These are phyloP conservation scores for Candida sp. DNA, from an alignment of 1,139 yeast genomes.

Conservation along the genomic window DNA sequence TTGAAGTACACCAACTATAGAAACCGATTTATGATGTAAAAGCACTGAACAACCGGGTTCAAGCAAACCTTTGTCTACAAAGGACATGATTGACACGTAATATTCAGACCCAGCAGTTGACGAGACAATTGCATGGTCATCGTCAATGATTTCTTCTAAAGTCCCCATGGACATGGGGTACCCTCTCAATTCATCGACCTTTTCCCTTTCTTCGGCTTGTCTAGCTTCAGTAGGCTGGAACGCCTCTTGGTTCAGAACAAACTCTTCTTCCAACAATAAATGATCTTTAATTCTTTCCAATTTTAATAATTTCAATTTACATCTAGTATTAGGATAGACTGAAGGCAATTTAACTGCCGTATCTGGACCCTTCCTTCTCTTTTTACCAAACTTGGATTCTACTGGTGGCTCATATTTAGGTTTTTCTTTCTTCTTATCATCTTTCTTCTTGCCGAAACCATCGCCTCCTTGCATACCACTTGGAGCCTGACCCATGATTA, in stretches of 20 bases:
- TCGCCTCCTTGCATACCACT: conserved; percentile 70
- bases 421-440: conserved; percentile 75
- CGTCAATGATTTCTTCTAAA: conserved; percentile 94
- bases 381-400: conserved; percentile 87
- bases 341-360: conserved; percentile 83
- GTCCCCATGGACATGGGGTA: conserved; percentile 97
- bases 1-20: conserved; percentile 89
- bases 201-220: conserved; percentile 93
- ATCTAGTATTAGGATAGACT: conserved; percentile 90
- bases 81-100: conserved; percentile 93
- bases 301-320: conserved; percentile 84
- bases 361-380: conserved; percentile 91
- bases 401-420: conserved; percentile 99
- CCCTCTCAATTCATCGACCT: conserved; percentile 94
- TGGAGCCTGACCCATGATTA: conserved; percentile 69
- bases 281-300: conserved; percentile 98
- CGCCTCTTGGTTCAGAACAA: conserved; percentile 91
- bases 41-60: conserved; percentile 99
- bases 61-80: conserved; percentile 92
- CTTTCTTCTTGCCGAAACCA: conserved; percentile 60
- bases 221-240: conserved; percentile 96
- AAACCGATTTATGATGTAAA: conserved; percentile 91
- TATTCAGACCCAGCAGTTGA: conserved; percentile 97
- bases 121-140: conserved; percentile 98
- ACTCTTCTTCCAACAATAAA: conserved; percentile 90